Conservation (phyloP, 257 asterid genomes). For the Penstemon barbatus region DNA sequence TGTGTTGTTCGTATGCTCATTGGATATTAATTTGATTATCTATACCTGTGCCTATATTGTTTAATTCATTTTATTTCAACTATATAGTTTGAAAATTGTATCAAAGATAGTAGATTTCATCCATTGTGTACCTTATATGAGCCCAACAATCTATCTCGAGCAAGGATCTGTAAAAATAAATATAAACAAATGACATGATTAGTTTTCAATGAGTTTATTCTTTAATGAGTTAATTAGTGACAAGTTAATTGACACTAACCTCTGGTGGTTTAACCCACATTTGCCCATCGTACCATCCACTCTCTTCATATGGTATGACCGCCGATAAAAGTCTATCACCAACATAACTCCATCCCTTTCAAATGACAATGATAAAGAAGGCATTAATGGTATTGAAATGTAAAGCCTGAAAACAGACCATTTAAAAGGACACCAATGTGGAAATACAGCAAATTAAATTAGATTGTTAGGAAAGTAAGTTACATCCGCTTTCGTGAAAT, state of each 20-base stretch:
- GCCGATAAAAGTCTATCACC: constrained; percentile 89
- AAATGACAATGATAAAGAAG: not conserved
- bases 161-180: constrained; percentile 61
- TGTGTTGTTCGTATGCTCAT: not conserved
- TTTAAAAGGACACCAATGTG: too few species aligned
- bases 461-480: too few species aligned
- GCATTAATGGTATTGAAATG: too few species aligned
- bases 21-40: not conserved
- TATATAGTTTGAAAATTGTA: constrained; percentile 2
- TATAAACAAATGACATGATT: not conserved
- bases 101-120: constrained; percentile 19
- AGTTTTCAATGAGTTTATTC: constrained; percentile 1
- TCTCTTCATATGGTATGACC: constrained; percentile 87
- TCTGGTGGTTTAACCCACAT: constrained; percentile 99
- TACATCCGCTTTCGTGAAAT: too few species aligned
- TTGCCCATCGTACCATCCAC: constrained; percentile 93
- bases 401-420: too few species aligned
- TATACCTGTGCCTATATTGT: not conserved
- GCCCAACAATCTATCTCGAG: constrained; percentile 84
- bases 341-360: constrained; percentile 91
- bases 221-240: not conserved
- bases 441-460: too few species aligned
- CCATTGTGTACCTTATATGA: constrained; percentile 66
- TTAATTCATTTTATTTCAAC: not conserved
- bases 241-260: constrained; percentile 40